These are phyloP conservation scores for Candida golubevii DNA, from an alignment of 805 yeast species.

Conservation along the genomic window DNA sequence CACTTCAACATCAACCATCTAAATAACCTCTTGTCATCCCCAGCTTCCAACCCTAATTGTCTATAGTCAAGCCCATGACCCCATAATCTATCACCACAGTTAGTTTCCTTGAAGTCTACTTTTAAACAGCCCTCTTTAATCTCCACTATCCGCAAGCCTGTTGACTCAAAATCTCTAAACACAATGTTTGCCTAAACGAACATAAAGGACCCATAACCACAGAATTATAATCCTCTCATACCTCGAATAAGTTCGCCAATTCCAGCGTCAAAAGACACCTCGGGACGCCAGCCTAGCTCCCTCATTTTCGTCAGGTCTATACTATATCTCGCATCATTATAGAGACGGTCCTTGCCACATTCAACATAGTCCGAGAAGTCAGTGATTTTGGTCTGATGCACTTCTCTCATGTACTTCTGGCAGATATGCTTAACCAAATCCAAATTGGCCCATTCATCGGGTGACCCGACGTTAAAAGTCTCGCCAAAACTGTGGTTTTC, in stretches of 20 bases:
- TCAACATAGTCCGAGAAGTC: slow-evolving; percentile 15
- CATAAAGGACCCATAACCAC: neutral
- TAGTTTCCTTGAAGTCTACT: no score
- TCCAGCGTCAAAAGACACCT: slow-evolving; percentile 20
- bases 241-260: neutral
- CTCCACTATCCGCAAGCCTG: no score
- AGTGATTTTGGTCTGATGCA: neutral
- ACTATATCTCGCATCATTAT: slow-evolving; percentile 30
- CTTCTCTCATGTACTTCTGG: slow-evolving; percentile 8
- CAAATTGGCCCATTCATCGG: slow-evolving; percentile 14
- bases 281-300: slow-evolving; percentile 31
- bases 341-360: slow-evolving; percentile 28
- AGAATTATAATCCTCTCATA: neutral
- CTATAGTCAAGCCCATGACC: no score
- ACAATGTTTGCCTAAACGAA: no score
- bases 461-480: slow-evolving; percentile 20
- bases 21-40: no score
- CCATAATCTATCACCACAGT: no score
- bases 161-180: no score
- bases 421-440: slow-evolving; percentile 21
- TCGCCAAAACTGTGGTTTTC: slow-evolving; percentile 17
- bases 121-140: no score
- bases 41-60: no score
- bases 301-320: slow-evolving; percentile 21
- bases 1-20: no score